Evolutionary conservation across 1,284 basidiomycete species (phyloP).

Genomic region (Coriolopsis trogii): DNA sequence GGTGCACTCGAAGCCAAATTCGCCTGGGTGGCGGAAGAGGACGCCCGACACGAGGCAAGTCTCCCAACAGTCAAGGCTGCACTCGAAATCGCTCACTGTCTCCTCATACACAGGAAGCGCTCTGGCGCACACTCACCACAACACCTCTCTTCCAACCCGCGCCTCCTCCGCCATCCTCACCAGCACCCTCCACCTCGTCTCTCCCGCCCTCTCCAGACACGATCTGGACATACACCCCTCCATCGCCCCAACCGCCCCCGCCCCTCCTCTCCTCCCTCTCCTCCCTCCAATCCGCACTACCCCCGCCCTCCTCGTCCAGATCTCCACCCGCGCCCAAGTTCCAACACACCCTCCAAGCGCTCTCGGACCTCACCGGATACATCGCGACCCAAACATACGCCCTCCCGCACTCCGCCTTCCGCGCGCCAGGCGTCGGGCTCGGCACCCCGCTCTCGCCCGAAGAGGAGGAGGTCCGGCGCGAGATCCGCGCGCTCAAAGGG

Average conservation of each 20-base stretch:
- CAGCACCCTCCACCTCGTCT: not conserved
- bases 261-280: conserved; percentile 51
- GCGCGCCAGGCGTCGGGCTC: conserved; percentile 31
- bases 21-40: conserved; percentile 59
- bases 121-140: conserved; percentile 64
- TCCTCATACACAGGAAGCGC: conserved; percentile 42
- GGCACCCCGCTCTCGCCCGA: conserved; percentile 39
- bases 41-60: conserved; percentile 53
- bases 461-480: conserved; percentile 64
- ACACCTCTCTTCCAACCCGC: conserved; percentile 49
- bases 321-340: too few species aligned
- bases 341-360: conserved; percentile 58
- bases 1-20: conserved; percentile 55
- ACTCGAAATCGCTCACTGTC: not conserved
- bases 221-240: conserved; percentile 57
- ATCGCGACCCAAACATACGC: conserved; percentile 64
- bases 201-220: conserved; percentile 24
- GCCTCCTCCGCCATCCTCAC: conserved; percentile 6
- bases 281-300: conserved; percentile 47
- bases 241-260: conserved; percentile 41
- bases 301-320: conserved; percentile 29
- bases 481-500: conserved; percentile 69
- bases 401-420: conserved; percentile 38
- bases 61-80: not conserved
- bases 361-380: conserved; percentile 69